A percentile compares a stretch with the other conserved stretches of the same genome.
These are phyloP conservation scores for Hypoxylon sp. DNA, from an alignment of 2,329 filamentous ascomycete species.

Conservation along the genomic window DNA sequence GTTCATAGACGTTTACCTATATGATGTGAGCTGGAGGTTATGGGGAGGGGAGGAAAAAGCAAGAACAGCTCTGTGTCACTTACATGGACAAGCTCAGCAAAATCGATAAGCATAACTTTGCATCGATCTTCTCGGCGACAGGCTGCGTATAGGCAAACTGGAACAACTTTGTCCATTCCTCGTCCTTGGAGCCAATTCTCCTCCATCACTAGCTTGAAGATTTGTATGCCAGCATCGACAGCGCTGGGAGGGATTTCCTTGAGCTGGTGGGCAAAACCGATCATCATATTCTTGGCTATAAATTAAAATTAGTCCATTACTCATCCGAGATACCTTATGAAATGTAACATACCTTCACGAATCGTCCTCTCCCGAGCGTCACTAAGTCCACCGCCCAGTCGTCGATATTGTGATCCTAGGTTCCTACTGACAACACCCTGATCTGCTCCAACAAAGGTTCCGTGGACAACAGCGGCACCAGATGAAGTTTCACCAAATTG, in stretches of 20 bases:
- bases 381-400: constrained; percentile 68
- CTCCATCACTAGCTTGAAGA: constrained; percentile 82
- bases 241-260: constrained; percentile 71
- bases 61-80: constrained; percentile 19
- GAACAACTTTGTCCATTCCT: constrained; percentile 85
- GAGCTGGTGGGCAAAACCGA: constrained; percentile 73
- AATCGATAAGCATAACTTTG: constrained; percentile 93
- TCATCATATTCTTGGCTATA: constrained; percentile 68
- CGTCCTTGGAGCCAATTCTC: constrained; percentile 89
- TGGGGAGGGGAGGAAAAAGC: background rate
- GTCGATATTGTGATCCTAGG: constrained; percentile 73
- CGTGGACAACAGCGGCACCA: constrained; percentile 91
- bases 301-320: constrained; percentile 42
- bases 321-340: constrained; percentile 5
- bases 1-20: constrained; percentile 88
- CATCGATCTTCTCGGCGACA: constrained; percentile 85
- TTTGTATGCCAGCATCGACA: constrained; percentile 76
- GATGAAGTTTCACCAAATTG: constrained; percentile 89
- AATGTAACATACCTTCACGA: constrained; percentile 59
- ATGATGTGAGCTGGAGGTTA: constrained; percentile 13
- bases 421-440: constrained; percentile 84
- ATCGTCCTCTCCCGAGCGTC: constrained; percentile 73
- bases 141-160: constrained; percentile 91
- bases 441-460: constrained; percentile 87
- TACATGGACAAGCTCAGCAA: constrained; percentile 81